A percentile compares a stretch with the other conserved stretches of the same genome.
phyloP scores from a whole-genome alignment of 352 stramenopile genomes.

The Phytophthora meadii region DNA sequence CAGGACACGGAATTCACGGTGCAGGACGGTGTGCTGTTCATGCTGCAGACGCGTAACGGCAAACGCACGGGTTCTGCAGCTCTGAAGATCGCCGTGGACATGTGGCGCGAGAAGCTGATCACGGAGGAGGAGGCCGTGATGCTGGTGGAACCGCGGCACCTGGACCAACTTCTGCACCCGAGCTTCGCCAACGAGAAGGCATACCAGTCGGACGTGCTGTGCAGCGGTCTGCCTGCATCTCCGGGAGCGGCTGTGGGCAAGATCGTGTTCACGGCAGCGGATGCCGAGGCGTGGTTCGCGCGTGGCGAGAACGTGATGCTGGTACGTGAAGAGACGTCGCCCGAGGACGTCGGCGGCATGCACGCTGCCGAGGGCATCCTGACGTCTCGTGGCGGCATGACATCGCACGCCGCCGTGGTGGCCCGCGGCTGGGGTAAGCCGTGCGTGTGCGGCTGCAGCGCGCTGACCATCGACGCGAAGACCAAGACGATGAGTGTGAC shows the following conservation, averaged over 20 bases:
- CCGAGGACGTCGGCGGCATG: constrained; percentile 33
- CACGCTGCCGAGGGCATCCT: constrained; percentile 34
- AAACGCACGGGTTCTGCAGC: constrained; percentile 29
- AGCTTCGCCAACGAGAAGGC: constrained; percentile 32
- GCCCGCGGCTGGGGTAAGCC: constrained; percentile 31
- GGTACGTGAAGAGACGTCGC: constrained; percentile 30
- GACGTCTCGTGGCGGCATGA: constrained; percentile 37
- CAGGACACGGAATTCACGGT: constrained; percentile 36
- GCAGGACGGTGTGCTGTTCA: constrained; percentile 33
- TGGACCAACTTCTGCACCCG: constrained; percentile 32
- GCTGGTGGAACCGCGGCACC: constrained; percentile 33
- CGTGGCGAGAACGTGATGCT: constrained; percentile 34
- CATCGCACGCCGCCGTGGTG: constrained; percentile 28
- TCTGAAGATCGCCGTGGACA: constrained; percentile 35
- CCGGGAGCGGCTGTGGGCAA: constrained; percentile 32
- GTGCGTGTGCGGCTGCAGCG: constrained; percentile 32
- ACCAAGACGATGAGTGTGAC: constrained; percentile 27
- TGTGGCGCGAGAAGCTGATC: constrained; percentile 39
- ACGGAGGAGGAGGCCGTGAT: constrained; percentile 37
- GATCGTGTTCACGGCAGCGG: constrained; percentile 34
- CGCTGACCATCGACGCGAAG: constrained; percentile 27
- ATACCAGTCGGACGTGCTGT: constrained; percentile 34
- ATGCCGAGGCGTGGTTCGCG: constrained; percentile 27
- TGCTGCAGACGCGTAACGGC: constrained; percentile 35
- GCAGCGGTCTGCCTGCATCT: constrained; percentile 25